Evolutionary conservation across 164 flowering plant species (phyloP).

Genomic region (Taxillus chinensis): DNA sequence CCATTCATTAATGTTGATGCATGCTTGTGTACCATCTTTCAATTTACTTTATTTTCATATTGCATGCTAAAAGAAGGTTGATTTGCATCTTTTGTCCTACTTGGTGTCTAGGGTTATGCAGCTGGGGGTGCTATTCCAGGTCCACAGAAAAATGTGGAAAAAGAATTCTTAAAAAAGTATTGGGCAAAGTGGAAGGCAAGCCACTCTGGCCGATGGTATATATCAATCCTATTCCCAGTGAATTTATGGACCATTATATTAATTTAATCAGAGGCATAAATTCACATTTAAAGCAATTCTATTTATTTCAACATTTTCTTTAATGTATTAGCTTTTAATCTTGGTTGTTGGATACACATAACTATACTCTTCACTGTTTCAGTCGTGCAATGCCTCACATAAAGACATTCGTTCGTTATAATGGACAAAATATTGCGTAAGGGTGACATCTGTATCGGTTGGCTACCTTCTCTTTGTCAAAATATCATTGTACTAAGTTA

Average conservation of each 20-base stretch:
- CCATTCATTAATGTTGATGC: neutral
- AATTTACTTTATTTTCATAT: neutral
- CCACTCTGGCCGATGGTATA: constrained; percentile 85
- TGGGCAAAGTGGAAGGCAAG: constrained; percentile 95
- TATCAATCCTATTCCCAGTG: neutral
- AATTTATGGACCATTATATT: neutral
- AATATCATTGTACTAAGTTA: neutral
- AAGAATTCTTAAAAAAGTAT: constrained; percentile 72
- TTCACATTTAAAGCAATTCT: neutral
- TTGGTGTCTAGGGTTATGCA: constrained; percentile 71
- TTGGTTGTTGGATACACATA: neutral
- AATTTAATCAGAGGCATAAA: too few relatives aligned
- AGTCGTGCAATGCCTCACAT: constrained; percentile 99
- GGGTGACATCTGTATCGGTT: constrained; percentile 13
- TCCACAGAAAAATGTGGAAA: constrained; percentile 91
- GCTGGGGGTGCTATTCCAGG: constrained; percentile 94
- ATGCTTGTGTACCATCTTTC: neutral
- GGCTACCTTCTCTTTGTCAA: neutral
- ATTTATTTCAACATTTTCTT: neutral
- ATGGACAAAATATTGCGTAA: constrained; percentile 91
- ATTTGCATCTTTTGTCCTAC: constrained; percentile 1
- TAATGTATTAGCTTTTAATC: neutral
- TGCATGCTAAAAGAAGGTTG: neutral
- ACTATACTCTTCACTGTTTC: constrained; percentile 19
- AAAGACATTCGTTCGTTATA: constrained; percentile 91